Evolutionary conservation across 441 rosid species (phyloP).

Genomic region (Gossypium laxum): DNA sequence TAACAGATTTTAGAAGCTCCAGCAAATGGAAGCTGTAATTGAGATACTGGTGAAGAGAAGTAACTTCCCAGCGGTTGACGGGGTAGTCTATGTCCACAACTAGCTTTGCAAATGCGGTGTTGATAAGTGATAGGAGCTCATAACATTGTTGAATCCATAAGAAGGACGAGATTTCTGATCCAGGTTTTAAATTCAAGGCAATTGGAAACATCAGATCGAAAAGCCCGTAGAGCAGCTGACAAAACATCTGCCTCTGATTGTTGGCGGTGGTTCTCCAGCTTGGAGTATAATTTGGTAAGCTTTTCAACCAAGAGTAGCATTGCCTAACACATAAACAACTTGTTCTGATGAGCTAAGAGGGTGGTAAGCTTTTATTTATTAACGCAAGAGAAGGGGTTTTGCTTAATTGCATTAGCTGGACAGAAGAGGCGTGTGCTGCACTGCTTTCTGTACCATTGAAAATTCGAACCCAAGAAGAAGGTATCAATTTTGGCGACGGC

Average conservation of each 20-base stretch:
- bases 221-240: conserved; percentile 27
- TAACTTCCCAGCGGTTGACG: conserved; percentile 34
- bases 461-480: too few relatives aligned
- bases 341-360: too few relatives aligned
- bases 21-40: conserved; percentile 34
- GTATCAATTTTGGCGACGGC: too few relatives aligned
- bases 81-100: conserved; percentile 39
- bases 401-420: too few relatives aligned
- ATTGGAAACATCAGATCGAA: conserved; percentile 22
- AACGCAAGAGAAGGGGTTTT: too few relatives aligned
- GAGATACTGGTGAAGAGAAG: conserved; percentile 36
- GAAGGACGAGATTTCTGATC: conserved; percentile 18
- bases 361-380: too few relatives aligned
- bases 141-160: conserved; percentile 38
- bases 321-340: too few relatives aligned
- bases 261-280: conserved; percentile 33
- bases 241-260: conserved; percentile 19
- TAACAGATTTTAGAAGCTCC: conserved; percentile 37
- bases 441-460: too few relatives aligned
- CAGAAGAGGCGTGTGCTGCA: too few relatives aligned
- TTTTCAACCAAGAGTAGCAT: conserved; percentile 23
- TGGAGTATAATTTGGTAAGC: conserved; percentile 31
- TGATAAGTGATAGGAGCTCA: conserved; percentile 30
- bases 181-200: conserved; percentile 18
- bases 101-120: conserved; percentile 44